Evolutionary conservation across 1,284 basidiomycete species (phyloP).

Genomic region (Ceratobasidium sp.): DNA sequence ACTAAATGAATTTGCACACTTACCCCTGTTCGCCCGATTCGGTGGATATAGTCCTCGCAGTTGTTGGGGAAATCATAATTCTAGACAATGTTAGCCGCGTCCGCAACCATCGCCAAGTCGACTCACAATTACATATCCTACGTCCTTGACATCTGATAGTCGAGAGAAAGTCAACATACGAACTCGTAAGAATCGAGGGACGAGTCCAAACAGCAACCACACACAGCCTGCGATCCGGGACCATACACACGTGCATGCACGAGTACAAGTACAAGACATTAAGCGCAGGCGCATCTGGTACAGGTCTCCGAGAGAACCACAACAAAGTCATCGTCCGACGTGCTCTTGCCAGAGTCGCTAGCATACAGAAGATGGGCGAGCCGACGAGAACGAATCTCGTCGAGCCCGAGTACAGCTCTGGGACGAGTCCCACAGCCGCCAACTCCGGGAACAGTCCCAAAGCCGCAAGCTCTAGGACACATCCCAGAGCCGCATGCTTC

Average conservation of each 20-base stretch:
- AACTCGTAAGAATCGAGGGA: slow-evolving; percentile 33
- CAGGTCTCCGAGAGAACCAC: slow-evolving; percentile 6
- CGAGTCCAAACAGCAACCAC: background rate
- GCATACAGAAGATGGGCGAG: background rate
- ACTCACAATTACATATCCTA: slow-evolving; percentile 88
- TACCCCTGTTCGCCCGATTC: slow-evolving; percentile 89
- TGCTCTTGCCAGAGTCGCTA: slow-evolving; percentile 39
- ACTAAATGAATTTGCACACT: slow-evolving; percentile 44
- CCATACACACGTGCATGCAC: slow-evolving; percentile 5
- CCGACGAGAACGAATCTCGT: slow-evolving; percentile 41
- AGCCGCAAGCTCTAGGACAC: slow-evolving; percentile 4
- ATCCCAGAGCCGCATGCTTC: background rate
- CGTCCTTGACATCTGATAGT: slow-evolving; percentile 88
- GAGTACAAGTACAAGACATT: background rate
- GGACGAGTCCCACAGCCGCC: slow-evolving; percentile 22
- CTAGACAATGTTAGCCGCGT: slow-evolving; percentile 53
- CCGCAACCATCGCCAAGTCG: slow-evolving; percentile 19
- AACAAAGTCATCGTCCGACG: slow-evolving; percentile 35
- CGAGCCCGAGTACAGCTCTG: slow-evolving; percentile 17
- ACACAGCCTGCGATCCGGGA: slow-evolving; percentile 3
- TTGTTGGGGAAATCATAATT: slow-evolving; percentile 98
- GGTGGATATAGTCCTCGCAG: slow-evolving; percentile 93
- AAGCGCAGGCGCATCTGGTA: slow-evolving; percentile 10
- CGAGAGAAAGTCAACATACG: slow-evolving; percentile 52
- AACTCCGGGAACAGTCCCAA: slow-evolving; percentile 6